These are phyloP conservation scores for Zymoseptoria ardabiliae DNA, from an alignment of 2,329 filamentous ascomycete genomes.

Conservation along the genomic window DNA sequence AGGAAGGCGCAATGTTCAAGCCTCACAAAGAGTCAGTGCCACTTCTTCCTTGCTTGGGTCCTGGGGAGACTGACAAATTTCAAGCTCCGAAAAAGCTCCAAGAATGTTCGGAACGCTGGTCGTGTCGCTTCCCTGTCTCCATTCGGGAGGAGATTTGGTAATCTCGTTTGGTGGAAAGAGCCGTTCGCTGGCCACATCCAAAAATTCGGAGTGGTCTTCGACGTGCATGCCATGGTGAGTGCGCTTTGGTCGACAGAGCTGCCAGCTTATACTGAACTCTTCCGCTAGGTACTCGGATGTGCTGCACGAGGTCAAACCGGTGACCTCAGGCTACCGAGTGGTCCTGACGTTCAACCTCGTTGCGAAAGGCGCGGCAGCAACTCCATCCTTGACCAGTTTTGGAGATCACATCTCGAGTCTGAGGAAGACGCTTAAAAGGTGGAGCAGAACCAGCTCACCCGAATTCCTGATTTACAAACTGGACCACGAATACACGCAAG, in stretches of 20 bases:
- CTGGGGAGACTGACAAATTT: background rate
- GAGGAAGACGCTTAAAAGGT: background rate
- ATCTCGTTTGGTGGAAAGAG: slow-evolving; percentile 7
- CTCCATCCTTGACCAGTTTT: background rate
- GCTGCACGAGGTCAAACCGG: slow-evolving; percentile 43
- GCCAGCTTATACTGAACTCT: background rate
- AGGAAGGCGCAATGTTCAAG: slow-evolving; percentile 20
- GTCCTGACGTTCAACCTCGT: slow-evolving; percentile 50
- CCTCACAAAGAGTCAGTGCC: slow-evolving; percentile 10
- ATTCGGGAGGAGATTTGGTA: slow-evolving; percentile 15
- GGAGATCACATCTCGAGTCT: slow-evolving; percentile 11
- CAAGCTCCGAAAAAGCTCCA: slow-evolving; percentile 10
- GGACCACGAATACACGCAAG: slow-evolving; percentile 24
- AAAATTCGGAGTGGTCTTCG: background rate
- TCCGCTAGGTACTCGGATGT: slow-evolving; percentile 47
- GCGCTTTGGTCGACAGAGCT: slow-evolving; percentile 1
- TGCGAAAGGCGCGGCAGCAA: background rate
- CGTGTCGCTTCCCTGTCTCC: slow-evolving; percentile 16
- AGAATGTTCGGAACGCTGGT: slow-evolving; percentile 23
- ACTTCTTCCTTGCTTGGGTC: background rate
- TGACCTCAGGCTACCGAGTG: slow-evolving; percentile 43
- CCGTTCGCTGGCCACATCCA: too few relatives aligned
- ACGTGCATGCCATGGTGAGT: slow-evolving; percentile 30
- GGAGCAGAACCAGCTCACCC: background rate
- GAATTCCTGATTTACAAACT: slow-evolving; percentile 19